phyloP scores from a whole-genome alignment of 2,329 filamentous ascomycete genomes.

The Alternaria sp. region DNA sequence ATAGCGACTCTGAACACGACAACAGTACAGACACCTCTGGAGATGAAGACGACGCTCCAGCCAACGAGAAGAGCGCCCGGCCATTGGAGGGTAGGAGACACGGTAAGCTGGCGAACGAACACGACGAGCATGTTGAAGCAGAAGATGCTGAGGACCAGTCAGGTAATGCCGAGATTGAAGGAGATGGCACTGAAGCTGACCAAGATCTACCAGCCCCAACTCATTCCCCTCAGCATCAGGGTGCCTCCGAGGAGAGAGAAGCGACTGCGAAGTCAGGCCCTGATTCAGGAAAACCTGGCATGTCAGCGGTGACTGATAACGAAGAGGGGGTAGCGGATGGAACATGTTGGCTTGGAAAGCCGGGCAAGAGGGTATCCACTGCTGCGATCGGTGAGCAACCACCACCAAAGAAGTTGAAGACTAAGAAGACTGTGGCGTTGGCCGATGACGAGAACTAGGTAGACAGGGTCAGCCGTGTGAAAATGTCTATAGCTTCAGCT shows the following conservation, averaged over 20 bases:
- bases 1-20: not conserved
- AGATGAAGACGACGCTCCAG: not conserved
- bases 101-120: not conserved
- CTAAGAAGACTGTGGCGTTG: not conserved
- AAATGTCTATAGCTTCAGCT: not conserved
- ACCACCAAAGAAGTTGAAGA: not conserved
- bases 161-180: not conserved
- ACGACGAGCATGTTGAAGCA: not conserved
- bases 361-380: not conserved
- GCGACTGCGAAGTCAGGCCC: not conserved
- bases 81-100: not conserved
- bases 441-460: not conserved
- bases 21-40: not conserved
- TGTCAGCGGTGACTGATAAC: not conserved
- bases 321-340: not conserved
- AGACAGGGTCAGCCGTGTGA: not conserved
- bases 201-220: not conserved
- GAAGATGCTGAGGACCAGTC: not conserved
- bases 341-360: not conserved
- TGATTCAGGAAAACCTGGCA: not conserved
- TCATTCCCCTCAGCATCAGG: not conserved
- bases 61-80: not conserved
- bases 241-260: not conserved
- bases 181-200: not conserved
- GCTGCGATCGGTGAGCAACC: not conserved